Conservation (phyloP, 129 eudicot genomes). For the Helianthus annuus region HanXRQr2.0-SUNRISE NC_035433.2:108932077-108932576, state of each 20-base stretch:
- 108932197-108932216: conserved; percentile 60
- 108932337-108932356: conserved; percentile 69
- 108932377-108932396: conserved; percentile 71
- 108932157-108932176: conserved; percentile 71
- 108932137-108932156: conserved; percentile 58
- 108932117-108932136: conserved; percentile 77
- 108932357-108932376: conserved; percentile 66
- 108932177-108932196: conserved; percentile 75
- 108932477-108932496: conserved; percentile 75
- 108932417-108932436: conserved; percentile 64
- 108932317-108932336: conserved; percentile 89
- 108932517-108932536: conserved; percentile 83
- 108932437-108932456: conserved; percentile 58
- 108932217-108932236: conserved; percentile 54
- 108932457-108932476: conserved; percentile 77
- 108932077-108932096: conserved; percentile 54
- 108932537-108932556: conserved; percentile 77
- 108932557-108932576: conserved; percentile 72
- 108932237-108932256: conserved; percentile 60
- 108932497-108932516: conserved; percentile 67
- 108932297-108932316: conserved; percentile 57
- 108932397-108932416: conserved; percentile 73
- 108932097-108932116: conserved; percentile 61
- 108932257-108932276: conserved; percentile 63
- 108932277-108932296: conserved; percentile 64